Evolutionary conservation across 2,329 filamentous ascomycete species (phyloP), one percentile per base, ranked within the genome.

Genomic region (Orbilia javanica): DNA sequence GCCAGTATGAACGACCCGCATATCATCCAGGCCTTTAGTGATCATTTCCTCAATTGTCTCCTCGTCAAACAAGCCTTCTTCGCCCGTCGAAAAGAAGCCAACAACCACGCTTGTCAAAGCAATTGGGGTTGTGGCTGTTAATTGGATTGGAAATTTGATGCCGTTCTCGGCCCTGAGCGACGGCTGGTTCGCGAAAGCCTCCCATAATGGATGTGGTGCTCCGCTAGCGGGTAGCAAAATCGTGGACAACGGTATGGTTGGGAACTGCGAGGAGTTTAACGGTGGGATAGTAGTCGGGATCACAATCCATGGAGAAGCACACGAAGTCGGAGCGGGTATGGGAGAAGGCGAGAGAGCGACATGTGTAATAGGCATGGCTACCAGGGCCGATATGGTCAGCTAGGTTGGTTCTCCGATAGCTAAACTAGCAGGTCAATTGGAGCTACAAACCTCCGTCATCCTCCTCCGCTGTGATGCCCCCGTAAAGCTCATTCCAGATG

Each of bases 401-500:
- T 34, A 22, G 2, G n/a, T 63, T 42, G 7, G 5, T 10, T 15
- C 20, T 31, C 55, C n/a, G n/a, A 15, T 15, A 39, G 36, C 36
- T 15, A 39, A 25, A 50, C 48, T 50, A 36, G 44, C 13, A 31
- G 20, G 4, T 7, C 15, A 50, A 48, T 39, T 25, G 27, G 39
- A 36, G n/a, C 13, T 11, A 42, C 88, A 84, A 83, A 90, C 88
- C 84, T 82, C 79, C 15, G 69, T 80, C 76, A 66, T 80, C 64
- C 78, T 81, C 34, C 50, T 80, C 80, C 50, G 86, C 82, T 80
- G 85, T 84, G 81, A 88, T 82, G 81, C 89, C 86, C 79, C 92
- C 90, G 85, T 96, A 94, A 64, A 98, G 88, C 82, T 96, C 92
- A 55, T 88, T 87, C 82, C 94, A 93, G 64, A 99, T 87, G 84